Evolutionary conservation across 2,329 filamentous ascomycete genomes (phyloP).

Genomic region (Colletotrichum liriopes): DNA sequence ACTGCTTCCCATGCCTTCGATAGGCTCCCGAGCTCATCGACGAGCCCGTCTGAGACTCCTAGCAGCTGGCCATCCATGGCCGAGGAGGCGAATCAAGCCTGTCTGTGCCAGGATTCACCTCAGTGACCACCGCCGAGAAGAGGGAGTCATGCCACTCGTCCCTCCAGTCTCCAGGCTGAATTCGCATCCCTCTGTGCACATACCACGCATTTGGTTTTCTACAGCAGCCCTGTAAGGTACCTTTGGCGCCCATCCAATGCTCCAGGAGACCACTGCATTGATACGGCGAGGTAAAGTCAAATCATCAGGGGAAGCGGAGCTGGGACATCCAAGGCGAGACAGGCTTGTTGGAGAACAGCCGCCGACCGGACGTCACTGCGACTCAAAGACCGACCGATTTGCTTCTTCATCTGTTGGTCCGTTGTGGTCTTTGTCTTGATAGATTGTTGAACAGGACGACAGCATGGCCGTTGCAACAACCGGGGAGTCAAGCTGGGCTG

Average conservation of each 20-base stretch:
- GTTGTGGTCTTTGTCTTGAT: constrained; percentile 25
- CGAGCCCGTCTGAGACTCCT: constrained; percentile 14
- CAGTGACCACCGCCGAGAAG: constrained; percentile 29
- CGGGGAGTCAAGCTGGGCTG: constrained; percentile 13
- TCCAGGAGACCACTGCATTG: not conserved
- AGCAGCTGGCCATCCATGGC: constrained; percentile 25
- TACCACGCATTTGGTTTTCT: constrained; percentile 31
- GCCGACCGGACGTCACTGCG: constrained; percentile 28
- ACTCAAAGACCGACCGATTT: constrained; percentile 24
- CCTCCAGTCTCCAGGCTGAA: constrained; percentile 8
- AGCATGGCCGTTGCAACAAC: constrained; percentile 17
- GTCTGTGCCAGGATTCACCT: constrained; percentile 38
- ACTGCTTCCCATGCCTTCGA: constrained; percentile 23
- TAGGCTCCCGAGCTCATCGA: constrained; percentile 31
- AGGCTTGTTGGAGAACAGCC: constrained; percentile 36
- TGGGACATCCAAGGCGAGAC: constrained; percentile 12
- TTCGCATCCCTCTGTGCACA: constrained; percentile 23
- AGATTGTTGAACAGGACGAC: constrained; percentile 11
- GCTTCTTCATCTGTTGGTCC: constrained; percentile 24
- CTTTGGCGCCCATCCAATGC: constrained; percentile 28
- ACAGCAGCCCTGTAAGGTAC: constrained; percentile 40
- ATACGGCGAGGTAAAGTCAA: constrained; percentile 10
- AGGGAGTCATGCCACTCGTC: constrained; percentile 35
- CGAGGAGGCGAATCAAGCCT: constrained; percentile 35
- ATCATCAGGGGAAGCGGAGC: constrained; percentile 14